Evolutionary conservation across 345 rosid genomes (phyloP), one percentile per base, ranked within the genome.

Genomic region (Adansonia digitata): DNA sequence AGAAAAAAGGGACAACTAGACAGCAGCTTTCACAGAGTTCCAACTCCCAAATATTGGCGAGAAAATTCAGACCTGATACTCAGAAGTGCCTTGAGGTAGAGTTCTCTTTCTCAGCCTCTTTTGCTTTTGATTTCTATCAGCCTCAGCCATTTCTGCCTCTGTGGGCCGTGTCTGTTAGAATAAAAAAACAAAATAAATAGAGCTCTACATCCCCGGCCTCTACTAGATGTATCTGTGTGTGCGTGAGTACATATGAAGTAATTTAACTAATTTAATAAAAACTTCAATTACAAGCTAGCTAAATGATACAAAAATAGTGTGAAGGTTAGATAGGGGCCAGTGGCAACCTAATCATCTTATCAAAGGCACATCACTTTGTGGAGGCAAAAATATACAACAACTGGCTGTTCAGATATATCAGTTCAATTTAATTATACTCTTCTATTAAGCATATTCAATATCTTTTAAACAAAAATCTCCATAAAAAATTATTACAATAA

Each of bases 11-110:
- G 63, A n/a, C n/a, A n/a, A n/a, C n/a, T 24, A 64, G 22, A 60
- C 7, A 78, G 53, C 57, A 66, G 27, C 12, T 13, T 14, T 42
- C 52, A 17, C 4, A 57, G 6, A 60, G 39, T 60, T 9, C 35
- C 66, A 57, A n/a, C n/a, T n/a, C n/a, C n/a, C n/a, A n/a, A n/a
- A 2, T 59, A 42, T 17, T 11, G 65, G 39, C 53, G 27, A 57
- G 39, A 57, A 42, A 66, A 35, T 52, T 68, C 56, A 24, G 51
- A 92, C 97, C 97, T 94, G 98, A 81, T 94, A 94, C 24, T 92
- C 97, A 79, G 98, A 94, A 80, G 97, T 94, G 77, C 97, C 97
- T 69, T 79, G 87, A 53, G 97, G 98, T 73, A 94, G 83, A 62
- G 57, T 76, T 80, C 88, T 90, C 84, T 88, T 89, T 82, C 80